A percentile compares a stretch with the other conserved stretches of the same genome.
Evolutionary conservation across 331 rosid species (phyloP).

Genomic region (Malus hybrid): DNA sequence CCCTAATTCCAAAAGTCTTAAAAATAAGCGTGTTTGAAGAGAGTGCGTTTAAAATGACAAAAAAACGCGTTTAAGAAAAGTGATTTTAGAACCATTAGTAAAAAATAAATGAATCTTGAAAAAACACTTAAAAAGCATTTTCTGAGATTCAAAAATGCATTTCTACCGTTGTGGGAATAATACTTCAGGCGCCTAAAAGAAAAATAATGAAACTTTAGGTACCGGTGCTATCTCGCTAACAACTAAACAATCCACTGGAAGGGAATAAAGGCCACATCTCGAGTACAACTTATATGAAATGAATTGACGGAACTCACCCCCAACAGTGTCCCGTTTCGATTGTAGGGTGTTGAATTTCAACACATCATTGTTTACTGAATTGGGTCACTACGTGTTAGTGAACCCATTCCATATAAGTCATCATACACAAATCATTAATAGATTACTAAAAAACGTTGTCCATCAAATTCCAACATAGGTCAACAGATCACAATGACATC

Average conservation of each 20-base stretch:
- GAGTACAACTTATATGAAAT: not conserved
- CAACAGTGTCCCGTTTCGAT: not conserved
- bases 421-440: not conserved
- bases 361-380: not conserved
- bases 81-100: not conserved
- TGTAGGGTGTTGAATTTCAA: not conserved
- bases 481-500: conserved; percentile 21
- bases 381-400: not conserved
- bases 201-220: not conserved
- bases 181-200: not conserved
- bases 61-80: too few species aligned
- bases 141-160: too few species aligned
- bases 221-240: not conserved
- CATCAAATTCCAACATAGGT: not conserved
- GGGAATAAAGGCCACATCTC: not conserved
- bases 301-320: rapidly evolving
- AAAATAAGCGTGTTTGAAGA: not conserved
- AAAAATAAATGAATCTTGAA: too few species aligned
- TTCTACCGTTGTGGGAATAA: too few species aligned
- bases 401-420: not conserved
- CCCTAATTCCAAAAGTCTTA: not conserved
- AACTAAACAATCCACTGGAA: not conserved
- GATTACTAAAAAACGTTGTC: conserved; percentile 6
- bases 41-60: too few species aligned
- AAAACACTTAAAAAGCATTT: too few species aligned